phyloP scores from a whole-genome alignment of 139 green algal species.

The Choricystis sp. region DNA sequence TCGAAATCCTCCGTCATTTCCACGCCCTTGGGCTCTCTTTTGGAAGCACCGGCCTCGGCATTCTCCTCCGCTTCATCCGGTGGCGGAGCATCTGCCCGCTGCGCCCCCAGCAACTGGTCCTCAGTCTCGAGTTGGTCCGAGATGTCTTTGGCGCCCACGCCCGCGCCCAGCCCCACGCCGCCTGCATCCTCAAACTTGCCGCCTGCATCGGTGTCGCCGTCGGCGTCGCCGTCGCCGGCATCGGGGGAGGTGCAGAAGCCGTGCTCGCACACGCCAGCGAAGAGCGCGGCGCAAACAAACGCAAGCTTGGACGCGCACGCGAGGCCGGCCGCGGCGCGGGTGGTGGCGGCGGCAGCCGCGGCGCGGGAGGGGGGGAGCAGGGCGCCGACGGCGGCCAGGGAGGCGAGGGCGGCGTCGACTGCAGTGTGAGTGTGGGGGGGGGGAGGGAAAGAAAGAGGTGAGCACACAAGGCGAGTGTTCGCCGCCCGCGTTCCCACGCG shows the following conservation, averaged over 20 bases:
- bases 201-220: slow-evolving; percentile 21
- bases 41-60: slow-evolving; percentile 24
- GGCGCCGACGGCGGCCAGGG: not conserved
- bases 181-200: slow-evolving; percentile 23
- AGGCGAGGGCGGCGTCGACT: not conserved
- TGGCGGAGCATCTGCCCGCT: slow-evolving; percentile 31
- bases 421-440: not conserved
- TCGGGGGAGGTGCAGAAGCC: slow-evolving; percentile 69
- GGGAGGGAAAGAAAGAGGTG: too few species aligned
- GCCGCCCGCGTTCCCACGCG: too few species aligned
- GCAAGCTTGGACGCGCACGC: slow-evolving; percentile 57
- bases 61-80: slow-evolving; percentile 17
- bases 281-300: slow-evolving; percentile 58
- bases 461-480: too few species aligned
- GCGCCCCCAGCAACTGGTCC: slow-evolving; percentile 82
- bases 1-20: slow-evolving; percentile 98
- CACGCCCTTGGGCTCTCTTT: slow-evolving; percentile 27
- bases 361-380: slow-evolving; percentile 1
- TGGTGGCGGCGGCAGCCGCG: slow-evolving; percentile 23
- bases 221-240: not conserved
- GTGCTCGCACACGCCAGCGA: slow-evolving; percentile 57
- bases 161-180: slow-evolving; percentile 77
- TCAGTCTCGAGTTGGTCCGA: slow-evolving; percentile 70
- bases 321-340: slow-evolving; percentile 32
- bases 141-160: slow-evolving; percentile 70